Evolutionary conservation across 495 filamentous ascomycete species (phyloP).

Genomic region (Talaromyces stipitatus): DNA sequence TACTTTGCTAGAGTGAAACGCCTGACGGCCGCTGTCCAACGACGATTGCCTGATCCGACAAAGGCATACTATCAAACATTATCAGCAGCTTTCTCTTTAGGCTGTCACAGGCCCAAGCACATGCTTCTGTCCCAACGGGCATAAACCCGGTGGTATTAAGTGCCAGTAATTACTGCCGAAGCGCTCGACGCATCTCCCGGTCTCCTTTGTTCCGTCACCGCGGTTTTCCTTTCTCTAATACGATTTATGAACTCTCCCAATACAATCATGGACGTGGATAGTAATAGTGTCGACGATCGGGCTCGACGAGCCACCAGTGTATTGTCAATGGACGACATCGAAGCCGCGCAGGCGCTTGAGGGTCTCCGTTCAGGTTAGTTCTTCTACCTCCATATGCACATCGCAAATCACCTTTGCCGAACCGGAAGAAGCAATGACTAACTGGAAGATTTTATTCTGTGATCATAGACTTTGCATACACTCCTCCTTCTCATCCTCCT

Average conservation of each 20-base stretch:
- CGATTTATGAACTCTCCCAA: background rate
- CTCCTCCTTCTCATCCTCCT: slow-evolving; percentile 10
- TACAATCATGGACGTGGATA: slow-evolving; percentile 35
- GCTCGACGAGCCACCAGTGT: slow-evolving; percentile 39
- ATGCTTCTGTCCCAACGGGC: slow-evolving; percentile 1
- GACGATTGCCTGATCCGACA: background rate
- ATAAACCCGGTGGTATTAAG: background rate
- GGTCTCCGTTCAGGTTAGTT: slow-evolving; percentile 71
- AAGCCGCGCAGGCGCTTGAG: slow-evolving; percentile 82
- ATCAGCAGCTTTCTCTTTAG: background rate
- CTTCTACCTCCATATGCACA: slow-evolving; percentile 1
- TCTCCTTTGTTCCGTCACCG: background rate
- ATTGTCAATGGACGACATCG: slow-evolving; percentile 74
- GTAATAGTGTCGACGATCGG: slow-evolving; percentile 27
- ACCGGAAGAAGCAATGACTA: background rate
- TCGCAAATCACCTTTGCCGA: background rate
- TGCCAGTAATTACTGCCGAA: too few species aligned
- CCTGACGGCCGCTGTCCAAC: background rate
- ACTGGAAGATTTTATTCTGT: background rate
- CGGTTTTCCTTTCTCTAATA: slow-evolving; percentile 8
- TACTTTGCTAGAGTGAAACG: background rate
- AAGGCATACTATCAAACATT: background rate
- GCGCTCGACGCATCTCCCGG: slow-evolving; percentile 3
- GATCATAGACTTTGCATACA: slow-evolving; percentile 4
- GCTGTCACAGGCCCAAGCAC: slow-evolving; percentile 7